A percentile compares a stretch with the other conserved stretches of the same genome.
Evolutionary conservation across 2,329 filamentous ascomycete species (phyloP).

Genomic region (Penicillium sp.): DNA sequence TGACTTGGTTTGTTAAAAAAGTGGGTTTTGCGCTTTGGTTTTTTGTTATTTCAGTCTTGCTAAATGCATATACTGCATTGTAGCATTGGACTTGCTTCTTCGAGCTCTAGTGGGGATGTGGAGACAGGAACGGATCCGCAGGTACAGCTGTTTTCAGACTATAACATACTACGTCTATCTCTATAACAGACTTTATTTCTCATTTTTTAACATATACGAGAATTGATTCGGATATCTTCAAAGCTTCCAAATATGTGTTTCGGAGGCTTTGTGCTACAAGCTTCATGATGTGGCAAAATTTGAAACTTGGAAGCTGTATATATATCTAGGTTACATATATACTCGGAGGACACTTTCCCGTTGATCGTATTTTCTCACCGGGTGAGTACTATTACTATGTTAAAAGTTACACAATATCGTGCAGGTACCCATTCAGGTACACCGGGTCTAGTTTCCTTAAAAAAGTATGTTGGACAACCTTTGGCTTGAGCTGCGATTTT

Average conservation of each 20-base stretch:
- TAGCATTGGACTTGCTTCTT: not conserved
- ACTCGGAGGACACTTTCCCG: not conserved
- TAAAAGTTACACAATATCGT: not conserved
- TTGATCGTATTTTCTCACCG: not conserved
- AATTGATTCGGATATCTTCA: not conserved
- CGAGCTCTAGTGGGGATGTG: slow-evolving; percentile 7
- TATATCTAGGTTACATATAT: too few relatives aligned
- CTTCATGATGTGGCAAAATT: not conserved
- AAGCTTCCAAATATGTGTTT: not conserved
- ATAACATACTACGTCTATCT: not conserved
- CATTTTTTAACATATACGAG: not conserved
- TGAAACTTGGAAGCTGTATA: not conserved
- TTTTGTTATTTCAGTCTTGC: not conserved
- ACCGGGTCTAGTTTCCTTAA: too few relatives aligned
- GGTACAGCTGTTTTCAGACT: not conserved
- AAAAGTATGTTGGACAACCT: not conserved
- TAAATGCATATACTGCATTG: not conserved
- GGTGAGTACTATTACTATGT: not conserved
- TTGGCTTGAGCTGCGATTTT: not conserved
- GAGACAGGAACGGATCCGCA: slow-evolving; percentile 12
- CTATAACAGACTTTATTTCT: too few relatives aligned
- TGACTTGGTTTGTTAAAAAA: too few relatives aligned
- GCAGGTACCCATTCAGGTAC: not conserved
- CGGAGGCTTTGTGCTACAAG: not conserved
- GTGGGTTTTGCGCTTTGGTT: not conserved